These are phyloP conservation scores for Castanopsis chinensis DNA, from an alignment of 306 rosid genomes.

Conservation along the genomic window DNA sequence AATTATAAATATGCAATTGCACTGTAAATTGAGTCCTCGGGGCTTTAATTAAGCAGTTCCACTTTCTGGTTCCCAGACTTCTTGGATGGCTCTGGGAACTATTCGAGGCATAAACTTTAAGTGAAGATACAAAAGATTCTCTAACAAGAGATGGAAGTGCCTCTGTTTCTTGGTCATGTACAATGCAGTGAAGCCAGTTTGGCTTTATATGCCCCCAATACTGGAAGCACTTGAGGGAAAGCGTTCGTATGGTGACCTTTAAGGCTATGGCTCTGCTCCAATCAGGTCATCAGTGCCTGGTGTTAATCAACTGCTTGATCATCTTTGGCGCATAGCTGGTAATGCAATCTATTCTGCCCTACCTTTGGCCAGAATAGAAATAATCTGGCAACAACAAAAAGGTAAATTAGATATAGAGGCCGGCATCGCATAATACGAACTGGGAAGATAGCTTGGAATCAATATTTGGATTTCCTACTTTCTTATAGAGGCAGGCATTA, in stretches of 20 bases:
- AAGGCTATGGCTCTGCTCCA: not conserved
- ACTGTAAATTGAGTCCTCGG: slow-evolving; percentile 12
- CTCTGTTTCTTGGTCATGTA: slow-evolving; percentile 6
- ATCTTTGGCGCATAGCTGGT: not conserved
- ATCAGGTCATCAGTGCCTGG: not conserved
- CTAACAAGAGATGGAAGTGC: slow-evolving; percentile 16
- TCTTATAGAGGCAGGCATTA: not conserved
- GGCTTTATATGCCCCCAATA: slow-evolving; percentile 30
- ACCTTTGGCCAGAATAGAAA: too few relatives aligned
- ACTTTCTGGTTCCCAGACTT: slow-evolving; percentile 22
- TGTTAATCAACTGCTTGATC: not conserved
- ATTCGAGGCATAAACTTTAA: slow-evolving; percentile 14
- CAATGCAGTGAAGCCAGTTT: slow-evolving; percentile 25
- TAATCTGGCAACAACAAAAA: too few relatives aligned
- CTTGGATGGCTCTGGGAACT: slow-evolving; percentile 11
- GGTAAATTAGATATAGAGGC: too few relatives aligned
- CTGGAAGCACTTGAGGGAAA: slow-evolving; percentile 53
- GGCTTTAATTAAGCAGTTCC: slow-evolving; percentile 24
- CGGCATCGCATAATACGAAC: not conserved
- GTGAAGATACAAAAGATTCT: not conserved
- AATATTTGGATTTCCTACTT: not conserved
- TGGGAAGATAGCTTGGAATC: not conserved
- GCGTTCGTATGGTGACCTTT: not conserved
- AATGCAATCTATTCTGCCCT: not conserved
- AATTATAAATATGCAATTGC: slow-evolving; percentile 27